phyloP scores from a whole-genome alignment of 2,329 filamentous ascomycete genomes.

The Pseudodiploospora longispora region DNA sequence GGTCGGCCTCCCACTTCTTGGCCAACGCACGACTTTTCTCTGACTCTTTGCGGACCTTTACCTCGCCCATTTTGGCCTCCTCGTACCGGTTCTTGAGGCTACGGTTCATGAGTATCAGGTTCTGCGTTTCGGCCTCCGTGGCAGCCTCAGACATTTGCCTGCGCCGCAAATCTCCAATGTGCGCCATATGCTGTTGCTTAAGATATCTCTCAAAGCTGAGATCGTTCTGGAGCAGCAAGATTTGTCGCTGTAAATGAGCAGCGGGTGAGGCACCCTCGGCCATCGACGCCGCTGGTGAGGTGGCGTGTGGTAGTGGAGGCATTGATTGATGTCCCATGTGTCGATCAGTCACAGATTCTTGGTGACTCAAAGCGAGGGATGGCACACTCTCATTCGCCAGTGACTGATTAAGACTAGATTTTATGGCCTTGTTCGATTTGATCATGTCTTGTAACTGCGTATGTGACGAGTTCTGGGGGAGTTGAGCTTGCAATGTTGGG shows the following conservation, averaged over 20 bases:
- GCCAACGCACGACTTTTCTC: conserved; percentile 63
- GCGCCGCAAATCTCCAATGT: conserved; percentile 70
- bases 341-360: conserved; percentile 37
- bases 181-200: conserved; percentile 73
- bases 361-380: conserved; percentile 44
- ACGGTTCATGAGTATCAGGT: conserved; percentile 68
- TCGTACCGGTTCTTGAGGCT: conserved; percentile 64
- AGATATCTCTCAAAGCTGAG: conserved; percentile 77
- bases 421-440: conserved; percentile 50
- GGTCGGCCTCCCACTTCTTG: conserved; percentile 70
- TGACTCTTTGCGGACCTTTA: conserved; percentile 63
- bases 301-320: conserved; percentile 19
- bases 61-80: conserved; percentile 62
- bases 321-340: conserved; percentile 16
- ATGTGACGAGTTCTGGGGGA: conserved; percentile 40
- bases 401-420: conserved; percentile 47
- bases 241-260: conserved; percentile 59
- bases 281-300: conserved; percentile 20
- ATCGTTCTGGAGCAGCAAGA: conserved; percentile 71
- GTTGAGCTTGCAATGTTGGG: conserved; percentile 50
- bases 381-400: conserved; percentile 50
- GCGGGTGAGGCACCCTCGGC: conserved; percentile 30
- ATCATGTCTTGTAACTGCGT: conserved; percentile 54
- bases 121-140: conserved; percentile 74
- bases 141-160: conserved; percentile 69